phyloP scores from a whole-genome alignment of 306 rosid species.

The Alnus rubra region DNA sequence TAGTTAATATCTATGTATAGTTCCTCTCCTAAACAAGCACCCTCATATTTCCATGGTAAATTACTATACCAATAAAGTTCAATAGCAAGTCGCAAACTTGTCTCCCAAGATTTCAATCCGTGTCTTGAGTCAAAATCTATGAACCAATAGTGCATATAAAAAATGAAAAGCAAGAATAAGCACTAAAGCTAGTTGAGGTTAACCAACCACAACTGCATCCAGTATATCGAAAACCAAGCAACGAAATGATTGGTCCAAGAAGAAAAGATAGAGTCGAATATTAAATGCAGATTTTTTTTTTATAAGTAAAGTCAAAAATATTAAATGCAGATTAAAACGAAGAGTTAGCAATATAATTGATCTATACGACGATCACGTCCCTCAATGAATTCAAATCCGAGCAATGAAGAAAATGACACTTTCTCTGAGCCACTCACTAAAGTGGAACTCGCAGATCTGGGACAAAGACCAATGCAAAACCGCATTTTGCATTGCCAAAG shows the following conservation, averaged over 20 bases:
- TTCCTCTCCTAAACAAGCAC: slow-evolving; percentile 14
- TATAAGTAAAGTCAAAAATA: not conserved
- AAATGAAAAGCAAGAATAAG: not conserved
- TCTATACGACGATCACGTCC: not conserved
- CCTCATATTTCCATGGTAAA: not conserved
- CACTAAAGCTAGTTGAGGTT: slow-evolving; percentile 19
- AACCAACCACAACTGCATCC: slow-evolving; percentile 18
- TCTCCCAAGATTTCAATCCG: slow-evolving; percentile 24
- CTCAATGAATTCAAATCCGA: not conserved
- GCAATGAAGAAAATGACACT: slow-evolving; percentile 6
- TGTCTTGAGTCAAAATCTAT: slow-evolving; percentile 22
- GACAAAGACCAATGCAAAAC: slow-evolving; percentile 13
- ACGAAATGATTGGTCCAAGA: slow-evolving; percentile 43
- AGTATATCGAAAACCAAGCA: slow-evolving; percentile 31
- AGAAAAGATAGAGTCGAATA: not conserved
- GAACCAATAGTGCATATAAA: not conserved
- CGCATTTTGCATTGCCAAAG: not conserved
- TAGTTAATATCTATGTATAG: slow-evolving; percentile 1
- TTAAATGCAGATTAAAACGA: not conserved
- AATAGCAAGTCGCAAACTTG: slow-evolving; percentile 25
- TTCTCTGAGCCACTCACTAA: not conserved
- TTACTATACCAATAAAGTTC: slow-evolving; percentile 13
- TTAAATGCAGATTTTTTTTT: not conserved
- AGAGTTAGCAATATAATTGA: not conserved
- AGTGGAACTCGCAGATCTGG: slow-evolving; percentile 23